These are phyloP conservation scores for Leersia perrieri DNA, from an alignment of 176 grass and related monocot genomes.

Conservation along the genomic window DNA sequence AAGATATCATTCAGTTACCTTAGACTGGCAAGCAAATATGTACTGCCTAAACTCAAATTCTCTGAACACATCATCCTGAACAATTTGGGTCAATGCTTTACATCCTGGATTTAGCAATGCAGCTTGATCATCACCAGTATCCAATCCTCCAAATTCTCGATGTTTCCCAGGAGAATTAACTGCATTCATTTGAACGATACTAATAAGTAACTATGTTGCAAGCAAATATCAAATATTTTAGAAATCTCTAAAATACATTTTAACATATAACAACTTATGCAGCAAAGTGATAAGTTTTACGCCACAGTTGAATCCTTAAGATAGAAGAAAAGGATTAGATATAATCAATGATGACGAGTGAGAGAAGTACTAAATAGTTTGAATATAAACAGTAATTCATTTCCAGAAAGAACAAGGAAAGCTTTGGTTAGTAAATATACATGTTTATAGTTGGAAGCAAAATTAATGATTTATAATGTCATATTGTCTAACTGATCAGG, in stretches of 20 bases:
- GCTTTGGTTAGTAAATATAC: neutral
- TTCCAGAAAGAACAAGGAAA: conserved; percentile 18
- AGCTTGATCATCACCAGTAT: conserved; percentile 91
- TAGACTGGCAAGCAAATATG: conserved; percentile 96
- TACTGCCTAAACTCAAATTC: conserved; percentile 99
- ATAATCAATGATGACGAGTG: neutral
- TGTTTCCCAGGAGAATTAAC: conserved; percentile 76
- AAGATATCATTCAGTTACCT: conserved; percentile 49
- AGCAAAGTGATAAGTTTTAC: conserved; percentile 2
- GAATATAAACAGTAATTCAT: conserved; percentile 10
- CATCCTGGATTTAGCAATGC: conserved; percentile 82
- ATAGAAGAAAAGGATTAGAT: neutral
- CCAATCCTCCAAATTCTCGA: conserved; percentile 94
- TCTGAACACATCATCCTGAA: conserved; percentile 88
- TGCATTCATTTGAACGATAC: conserved; percentile 37
- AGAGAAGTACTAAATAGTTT: neutral
- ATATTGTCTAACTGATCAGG: conserved; percentile 10
- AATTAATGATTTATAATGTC: neutral
- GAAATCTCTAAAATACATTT: neutral
- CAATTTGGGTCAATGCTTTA: conserved; percentile 85
- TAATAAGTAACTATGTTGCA: conserved; percentile 16
- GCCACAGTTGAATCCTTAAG: neutral
- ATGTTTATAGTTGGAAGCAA: conserved; percentile 6
- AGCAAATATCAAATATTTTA: conserved; percentile 32
- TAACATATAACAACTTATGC: neutral